phyloP scores from a whole-genome alignment of 805 yeast genomes.

The Myxozyma mucilagina region DNA sequence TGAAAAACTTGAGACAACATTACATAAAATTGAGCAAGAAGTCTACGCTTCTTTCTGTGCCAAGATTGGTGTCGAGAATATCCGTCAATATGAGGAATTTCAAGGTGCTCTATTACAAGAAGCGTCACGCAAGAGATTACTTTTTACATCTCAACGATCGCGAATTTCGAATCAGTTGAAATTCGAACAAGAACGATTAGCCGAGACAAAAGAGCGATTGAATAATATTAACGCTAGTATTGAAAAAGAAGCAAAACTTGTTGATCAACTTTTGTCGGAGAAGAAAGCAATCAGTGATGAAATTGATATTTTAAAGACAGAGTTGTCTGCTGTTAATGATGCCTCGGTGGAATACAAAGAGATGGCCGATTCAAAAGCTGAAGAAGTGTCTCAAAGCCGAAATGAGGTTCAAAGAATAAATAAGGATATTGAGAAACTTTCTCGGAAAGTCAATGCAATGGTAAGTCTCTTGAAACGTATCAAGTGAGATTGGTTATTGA shows the following conservation, averaged over 20 bases:
- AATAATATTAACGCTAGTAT: slow-evolving; percentile 41
- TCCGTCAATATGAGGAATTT: slow-evolving; percentile 68
- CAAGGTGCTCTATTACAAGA: slow-evolving; percentile 50
- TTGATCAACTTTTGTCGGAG: slow-evolving; percentile 42
- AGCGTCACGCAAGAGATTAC: slow-evolving; percentile 55
- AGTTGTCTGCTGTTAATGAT: slow-evolving; percentile 35
- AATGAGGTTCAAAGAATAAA: slow-evolving; percentile 20
- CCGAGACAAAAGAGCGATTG: slow-evolving; percentile 53
- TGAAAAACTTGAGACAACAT: slow-evolving; percentile 44
- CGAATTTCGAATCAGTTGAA: slow-evolving; percentile 59
- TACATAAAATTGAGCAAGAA: slow-evolving; percentile 33
- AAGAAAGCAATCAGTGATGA: slow-evolving; percentile 47
- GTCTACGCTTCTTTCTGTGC: slow-evolving; percentile 53
- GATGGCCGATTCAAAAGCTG: slow-evolving; percentile 18
- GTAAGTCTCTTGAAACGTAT: slow-evolving; percentile 1
- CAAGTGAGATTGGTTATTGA: background rate
- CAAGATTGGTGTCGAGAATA: slow-evolving; percentile 53
- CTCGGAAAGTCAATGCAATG: slow-evolving; percentile 7
- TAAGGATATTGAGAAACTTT: slow-evolving; percentile 16
- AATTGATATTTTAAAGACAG: slow-evolving; percentile 43
- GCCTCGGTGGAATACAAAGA: slow-evolving; percentile 28
- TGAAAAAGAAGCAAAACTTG: slow-evolving; percentile 43
- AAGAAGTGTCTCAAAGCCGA: slow-evolving; percentile 18
- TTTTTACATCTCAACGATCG: slow-evolving; percentile 60
- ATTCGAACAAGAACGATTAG: slow-evolving; percentile 63